Percentiles rank a stretch among this genome's conserved stretches.
These are phyloP conservation scores for Microthlaspi erraticum DNA, from an alignment of 345 rosid genomes.

Conservation along the genomic window DNA sequence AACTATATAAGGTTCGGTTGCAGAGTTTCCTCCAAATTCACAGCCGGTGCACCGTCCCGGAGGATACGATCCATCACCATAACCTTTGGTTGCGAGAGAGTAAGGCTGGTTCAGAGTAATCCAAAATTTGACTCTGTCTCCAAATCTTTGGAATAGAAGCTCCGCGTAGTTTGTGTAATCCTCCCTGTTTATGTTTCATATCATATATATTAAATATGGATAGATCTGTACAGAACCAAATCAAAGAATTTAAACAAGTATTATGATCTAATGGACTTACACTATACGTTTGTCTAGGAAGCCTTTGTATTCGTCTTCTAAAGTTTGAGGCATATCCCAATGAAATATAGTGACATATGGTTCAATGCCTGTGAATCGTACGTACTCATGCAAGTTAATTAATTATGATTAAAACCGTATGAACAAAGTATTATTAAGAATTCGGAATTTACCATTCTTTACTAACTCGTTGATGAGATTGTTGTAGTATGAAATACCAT, in stretches of 20 bases:
- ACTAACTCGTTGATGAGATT: slow-evolving; percentile 48
- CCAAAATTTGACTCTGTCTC: too few relatives aligned
- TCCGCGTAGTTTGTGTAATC: slow-evolving; percentile 52
- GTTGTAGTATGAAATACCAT: slow-evolving; percentile 53
- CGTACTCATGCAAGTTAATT: too few relatives aligned
- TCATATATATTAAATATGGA: background rate
- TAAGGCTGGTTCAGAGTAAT: too few relatives aligned
- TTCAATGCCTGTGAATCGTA: slow-evolving; percentile 31
- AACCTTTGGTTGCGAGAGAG: too few relatives aligned
- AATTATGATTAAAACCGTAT: too few relatives aligned
- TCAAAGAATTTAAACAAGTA: too few relatives aligned
- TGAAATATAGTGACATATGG: slow-evolving; percentile 47
- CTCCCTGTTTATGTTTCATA: slow-evolving; percentile 42
- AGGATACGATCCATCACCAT: too few relatives aligned
- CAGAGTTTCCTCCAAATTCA: too few relatives aligned
- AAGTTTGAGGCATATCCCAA: slow-evolving; percentile 44
- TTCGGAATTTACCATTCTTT: slow-evolving; percentile 16
- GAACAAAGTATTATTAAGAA: too few relatives aligned
- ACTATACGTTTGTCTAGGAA: slow-evolving; percentile 44
- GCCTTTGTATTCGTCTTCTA: slow-evolving; percentile 40
- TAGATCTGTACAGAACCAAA: background rate
- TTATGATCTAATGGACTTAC: slow-evolving; percentile 27
- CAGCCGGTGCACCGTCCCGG: too few relatives aligned
- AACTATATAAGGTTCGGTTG: too few relatives aligned
- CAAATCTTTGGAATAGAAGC: slow-evolving; percentile 53